phyloP scores from a whole-genome alignment of 768 basidiomycete genomes.

The Boletus rufocinnamomeus region DNA sequence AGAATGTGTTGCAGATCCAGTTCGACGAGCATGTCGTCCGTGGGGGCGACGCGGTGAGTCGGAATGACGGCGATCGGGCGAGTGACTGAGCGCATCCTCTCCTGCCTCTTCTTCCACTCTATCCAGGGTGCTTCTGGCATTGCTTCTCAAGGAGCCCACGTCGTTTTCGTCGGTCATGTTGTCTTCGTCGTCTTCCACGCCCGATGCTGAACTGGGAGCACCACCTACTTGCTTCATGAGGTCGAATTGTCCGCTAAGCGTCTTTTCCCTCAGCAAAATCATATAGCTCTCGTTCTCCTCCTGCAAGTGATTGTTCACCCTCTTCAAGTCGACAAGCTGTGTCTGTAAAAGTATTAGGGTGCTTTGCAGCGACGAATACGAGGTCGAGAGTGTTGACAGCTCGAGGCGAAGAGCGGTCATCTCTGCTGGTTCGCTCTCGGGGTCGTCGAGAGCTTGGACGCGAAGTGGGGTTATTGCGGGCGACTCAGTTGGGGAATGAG shows the following conservation, averaged over 20 bases:
- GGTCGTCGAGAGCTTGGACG: slow-evolving; percentile 58
- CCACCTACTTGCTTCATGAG: slow-evolving; percentile 67
- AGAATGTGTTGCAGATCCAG: slow-evolving; percentile 54
- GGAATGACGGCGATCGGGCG: slow-evolving; percentile 40
- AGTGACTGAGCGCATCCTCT: slow-evolving; percentile 44
- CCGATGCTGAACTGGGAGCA: slow-evolving; percentile 41
- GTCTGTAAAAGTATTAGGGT: slow-evolving; percentile 82
- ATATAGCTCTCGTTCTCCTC: slow-evolving; percentile 98
- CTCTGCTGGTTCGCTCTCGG: slow-evolving; percentile 79
- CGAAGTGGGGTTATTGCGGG: slow-evolving; percentile 26
- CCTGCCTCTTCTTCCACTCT: slow-evolving; percentile 56
- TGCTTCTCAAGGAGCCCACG: slow-evolving; percentile 57
- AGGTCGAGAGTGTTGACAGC: slow-evolving; percentile 83
- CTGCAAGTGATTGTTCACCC: slow-evolving; percentile 84
- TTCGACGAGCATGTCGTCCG: slow-evolving; percentile 51
- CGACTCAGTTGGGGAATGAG: slow-evolving; percentile 28
- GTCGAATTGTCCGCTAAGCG: slow-evolving; percentile 86
- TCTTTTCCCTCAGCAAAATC: slow-evolving; percentile 89
- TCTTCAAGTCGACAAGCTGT: slow-evolving; percentile 84
- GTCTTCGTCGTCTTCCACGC: slow-evolving; percentile 39
- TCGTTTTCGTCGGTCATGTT: slow-evolving; percentile 44
- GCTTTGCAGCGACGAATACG: slow-evolving; percentile 79
- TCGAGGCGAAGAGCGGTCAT: slow-evolving; percentile 84
- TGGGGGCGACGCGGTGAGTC: slow-evolving; percentile 43
- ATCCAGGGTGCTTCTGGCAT: slow-evolving; percentile 58